Conservation (phyloP, 768 basidiomycete genomes). For the Leucocoprinus birnbaumii region DNA sequence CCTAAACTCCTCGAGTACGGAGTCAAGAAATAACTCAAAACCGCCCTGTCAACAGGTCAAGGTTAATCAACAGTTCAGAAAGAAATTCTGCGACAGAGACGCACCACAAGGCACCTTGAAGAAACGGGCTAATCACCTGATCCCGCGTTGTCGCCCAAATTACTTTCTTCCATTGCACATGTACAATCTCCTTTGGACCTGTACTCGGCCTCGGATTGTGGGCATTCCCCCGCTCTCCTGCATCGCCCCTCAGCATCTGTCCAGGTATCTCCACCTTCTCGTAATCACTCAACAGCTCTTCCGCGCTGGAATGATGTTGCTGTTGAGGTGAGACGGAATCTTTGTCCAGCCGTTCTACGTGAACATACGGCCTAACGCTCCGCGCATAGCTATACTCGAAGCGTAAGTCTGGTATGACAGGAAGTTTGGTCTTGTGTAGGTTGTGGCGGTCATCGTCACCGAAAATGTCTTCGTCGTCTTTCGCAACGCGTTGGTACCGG, state of each 20-base stretch:
- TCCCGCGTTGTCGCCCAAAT: conserved; percentile 65
- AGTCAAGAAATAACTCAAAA: conserved; percentile 42
- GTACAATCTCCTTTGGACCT: conserved; percentile 29
- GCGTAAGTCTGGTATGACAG: conserved; percentile 68
- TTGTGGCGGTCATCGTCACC: conserved; percentile 50
- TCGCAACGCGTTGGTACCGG: not conserved
- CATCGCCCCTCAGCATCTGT: conserved; percentile 15
- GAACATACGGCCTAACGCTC: conserved; percentile 51
- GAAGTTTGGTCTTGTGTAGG: conserved; percentile 76
- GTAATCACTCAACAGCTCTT: conserved; percentile 22
- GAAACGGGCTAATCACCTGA: conserved; percentile 63
- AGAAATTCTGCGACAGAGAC: conserved; percentile 15
- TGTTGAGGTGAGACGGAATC: conserved; percentile 28
- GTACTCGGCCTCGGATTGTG: conserved; percentile 1
- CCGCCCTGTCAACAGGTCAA: conserved; percentile 38
- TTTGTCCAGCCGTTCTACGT: not conserved
- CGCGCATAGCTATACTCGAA: conserved; percentile 72
- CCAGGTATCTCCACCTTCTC: conserved; percentile 22
- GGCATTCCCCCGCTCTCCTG: conserved; percentile 7
- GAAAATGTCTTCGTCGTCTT: not conserved
- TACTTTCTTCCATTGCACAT: conserved; percentile 55
- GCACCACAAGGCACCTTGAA: conserved; percentile 69
- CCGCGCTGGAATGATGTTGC: conserved; percentile 13
- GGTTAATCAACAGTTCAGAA: not conserved
- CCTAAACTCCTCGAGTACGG: conserved; percentile 37